These are phyloP conservation scores for Sporobolomyces phaffii DNA, from an alignment of 768 basidiomycete species.

Conservation along the genomic window DNA sequence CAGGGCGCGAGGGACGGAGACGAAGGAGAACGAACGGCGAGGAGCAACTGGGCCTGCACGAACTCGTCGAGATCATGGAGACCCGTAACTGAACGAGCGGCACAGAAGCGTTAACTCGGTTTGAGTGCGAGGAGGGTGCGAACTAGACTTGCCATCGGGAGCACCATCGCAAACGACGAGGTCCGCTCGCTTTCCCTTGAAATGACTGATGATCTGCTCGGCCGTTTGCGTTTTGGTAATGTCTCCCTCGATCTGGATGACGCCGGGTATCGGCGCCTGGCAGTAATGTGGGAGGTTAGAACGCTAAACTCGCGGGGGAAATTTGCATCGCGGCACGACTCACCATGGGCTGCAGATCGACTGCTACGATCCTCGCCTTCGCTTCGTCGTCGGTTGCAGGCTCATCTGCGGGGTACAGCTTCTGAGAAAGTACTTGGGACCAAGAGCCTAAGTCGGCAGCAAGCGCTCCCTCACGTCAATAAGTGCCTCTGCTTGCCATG, in stretches of 20 bases:
- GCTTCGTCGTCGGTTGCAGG: neutral
- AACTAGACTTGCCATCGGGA: conserved; percentile 47
- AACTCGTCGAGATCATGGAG: conserved; percentile 52
- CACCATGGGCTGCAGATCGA: conserved; percentile 48
- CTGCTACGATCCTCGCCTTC: conserved; percentile 42
- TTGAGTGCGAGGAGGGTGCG: neutral
- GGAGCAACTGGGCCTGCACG: conserved; percentile 50
- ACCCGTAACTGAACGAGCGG: conserved; percentile 52
- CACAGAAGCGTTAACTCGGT: no score
- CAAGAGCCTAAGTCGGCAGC: conserved; percentile 44
- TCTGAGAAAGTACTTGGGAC: conserved; percentile 48
- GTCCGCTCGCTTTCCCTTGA: conserved; percentile 49
- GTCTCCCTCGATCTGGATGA: conserved; percentile 50
- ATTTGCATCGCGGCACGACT: no score
- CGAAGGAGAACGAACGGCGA: conserved; percentile 45
- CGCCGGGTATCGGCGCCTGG: conserved; percentile 49
- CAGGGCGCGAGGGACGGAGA: neutral
- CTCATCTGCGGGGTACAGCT: conserved; percentile 33
- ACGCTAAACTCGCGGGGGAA: neutral
- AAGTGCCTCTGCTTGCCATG: no score
- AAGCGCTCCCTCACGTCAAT: neutral
- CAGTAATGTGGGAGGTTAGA: neutral
- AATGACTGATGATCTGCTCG: conserved; percentile 47
- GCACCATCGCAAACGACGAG: conserved; percentile 53
- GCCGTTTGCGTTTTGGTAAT: conserved; percentile 50